Conservation (phyloP, 345 rosid genomes). For the Syzygium jambos region DNA sequence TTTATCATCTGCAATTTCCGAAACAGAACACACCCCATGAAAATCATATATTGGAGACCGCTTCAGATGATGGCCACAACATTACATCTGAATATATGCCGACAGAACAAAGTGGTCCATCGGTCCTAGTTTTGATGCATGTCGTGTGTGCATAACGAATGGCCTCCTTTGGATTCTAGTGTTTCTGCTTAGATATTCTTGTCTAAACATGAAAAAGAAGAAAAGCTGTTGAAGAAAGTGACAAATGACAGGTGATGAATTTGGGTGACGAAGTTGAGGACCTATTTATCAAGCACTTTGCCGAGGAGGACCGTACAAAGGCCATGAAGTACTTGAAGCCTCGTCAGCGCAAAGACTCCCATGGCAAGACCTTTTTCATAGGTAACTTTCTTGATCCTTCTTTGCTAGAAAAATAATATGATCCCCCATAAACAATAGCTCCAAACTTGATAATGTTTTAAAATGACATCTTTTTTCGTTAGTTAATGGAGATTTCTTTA, state of each 20-base stretch:
- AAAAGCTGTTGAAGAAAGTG: slow-evolving; percentile 7
- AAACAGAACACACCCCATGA: neutral
- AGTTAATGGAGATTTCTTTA: neutral
- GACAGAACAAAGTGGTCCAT: slow-evolving; percentile 34
- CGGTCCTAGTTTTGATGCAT: neutral
- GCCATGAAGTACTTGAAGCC: slow-evolving; percentile 91
- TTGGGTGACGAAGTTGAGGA: slow-evolving; percentile 88
- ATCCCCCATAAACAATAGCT: neutral
- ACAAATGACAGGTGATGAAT: slow-evolving; percentile 67
- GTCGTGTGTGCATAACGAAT: neutral
- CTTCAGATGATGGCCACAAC: slow-evolving; percentile 20
- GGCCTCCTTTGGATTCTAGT: neutral
- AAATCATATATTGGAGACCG: neutral
- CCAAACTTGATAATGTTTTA: neutral
- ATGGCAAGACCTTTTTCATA: slow-evolving; percentile 77
- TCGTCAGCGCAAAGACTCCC: slow-evolving; percentile 75
- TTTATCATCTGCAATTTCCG: neutral
- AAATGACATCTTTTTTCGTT: neutral
- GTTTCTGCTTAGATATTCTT: slow-evolving; percentile 4
- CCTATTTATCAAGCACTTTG: slow-evolving; percentile 72
- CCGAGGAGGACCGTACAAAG: slow-evolving; percentile 75
- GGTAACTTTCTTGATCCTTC: slow-evolving; percentile 37
- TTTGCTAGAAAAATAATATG: neutral
- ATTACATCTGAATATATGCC: slow-evolving; percentile 5
- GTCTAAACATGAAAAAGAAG: neutral